phyloP scores from a whole-genome alignment of 164 flowering plant species.

The Tinospora cordifolia region DNA sequence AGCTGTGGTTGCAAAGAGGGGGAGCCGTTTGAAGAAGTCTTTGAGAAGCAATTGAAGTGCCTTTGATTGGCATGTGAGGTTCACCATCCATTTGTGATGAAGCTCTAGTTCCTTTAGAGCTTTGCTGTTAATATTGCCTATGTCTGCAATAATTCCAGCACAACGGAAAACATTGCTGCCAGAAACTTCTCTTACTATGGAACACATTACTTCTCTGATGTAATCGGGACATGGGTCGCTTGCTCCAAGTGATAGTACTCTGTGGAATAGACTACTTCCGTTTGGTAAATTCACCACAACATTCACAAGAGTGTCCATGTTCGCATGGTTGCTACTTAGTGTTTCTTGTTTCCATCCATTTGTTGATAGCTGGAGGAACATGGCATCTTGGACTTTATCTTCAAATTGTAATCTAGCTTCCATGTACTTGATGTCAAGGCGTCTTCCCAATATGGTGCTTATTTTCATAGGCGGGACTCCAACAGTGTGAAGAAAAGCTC shows the following conservation, averaged over 20 bases:
- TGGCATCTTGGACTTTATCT: slow-evolving; percentile 18
- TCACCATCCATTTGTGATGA: slow-evolving; percentile 29
- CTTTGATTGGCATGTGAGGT: slow-evolving; percentile 21
- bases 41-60: slow-evolving; percentile 16
- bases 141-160: slow-evolving; percentile 24
- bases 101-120: slow-evolving; percentile 17
- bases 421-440: slow-evolving; percentile 17
- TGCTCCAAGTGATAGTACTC: slow-evolving; percentile 13
- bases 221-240: slow-evolving; percentile 10
- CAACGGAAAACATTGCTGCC: slow-evolving; percentile 14
- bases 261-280: slow-evolving; percentile 24
- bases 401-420: slow-evolving; percentile 17
- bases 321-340: background rate
- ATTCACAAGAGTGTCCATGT: slow-evolving; percentile 14
- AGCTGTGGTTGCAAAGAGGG: slow-evolving; percentile 16
- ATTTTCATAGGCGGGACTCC: slow-evolving; percentile 19
- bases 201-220: slow-evolving; percentile 15
- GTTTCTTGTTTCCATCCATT: slow-evolving; percentile 18
- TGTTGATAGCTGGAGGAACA: slow-evolving; percentile 24
- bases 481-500: slow-evolving; percentile 20
- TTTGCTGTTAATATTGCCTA: slow-evolving; percentile 3
- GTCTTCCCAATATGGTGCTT: slow-evolving; percentile 14
- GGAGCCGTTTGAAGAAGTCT: slow-evolving; percentile 23
- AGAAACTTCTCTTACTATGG: slow-evolving; percentile 8
- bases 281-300: slow-evolving; percentile 22